A percentile compares a stretch with the other conserved stretches of the same genome.
Evolutionary conservation across 371 early-diverging fungal genomes (phyloP).

Genomic region (Mortierella sp.): DNA sequence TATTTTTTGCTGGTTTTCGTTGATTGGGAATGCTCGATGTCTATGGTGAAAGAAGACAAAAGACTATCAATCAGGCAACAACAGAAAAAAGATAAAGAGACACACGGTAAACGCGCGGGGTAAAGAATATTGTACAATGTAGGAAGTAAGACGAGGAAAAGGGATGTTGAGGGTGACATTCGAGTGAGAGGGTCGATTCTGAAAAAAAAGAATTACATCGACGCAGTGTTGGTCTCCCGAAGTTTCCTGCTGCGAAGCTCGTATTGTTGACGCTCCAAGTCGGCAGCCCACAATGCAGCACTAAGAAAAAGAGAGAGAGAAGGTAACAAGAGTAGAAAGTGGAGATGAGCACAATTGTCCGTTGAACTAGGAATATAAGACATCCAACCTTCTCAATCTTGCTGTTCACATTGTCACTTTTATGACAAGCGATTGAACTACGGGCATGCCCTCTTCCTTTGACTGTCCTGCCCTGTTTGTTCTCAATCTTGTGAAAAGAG

Average conservation of each 20-base stretch:
- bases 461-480: neutral
- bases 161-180: neutral
- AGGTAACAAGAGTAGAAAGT: neutral
- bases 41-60: neutral
- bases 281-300: slow-evolving; percentile 56
- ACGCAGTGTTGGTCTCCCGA: slow-evolving; percentile 12
- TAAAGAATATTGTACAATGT: slow-evolving; percentile 7
- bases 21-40: neutral
- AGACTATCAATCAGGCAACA: neutral
- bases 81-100: neutral
- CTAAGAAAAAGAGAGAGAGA: slow-evolving; percentile 13
- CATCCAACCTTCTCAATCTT: neutral
- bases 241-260: slow-evolving; percentile 46
- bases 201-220: neutral
- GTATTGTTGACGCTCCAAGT: slow-evolving; percentile 48
- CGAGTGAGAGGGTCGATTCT: neutral
- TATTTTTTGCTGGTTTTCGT: neutral
- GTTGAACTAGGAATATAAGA: no score
- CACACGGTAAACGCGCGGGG: neutral
- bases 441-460: neutral
- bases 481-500: neutral
- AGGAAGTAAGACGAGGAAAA: neutral
- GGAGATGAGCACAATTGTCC: neutral
- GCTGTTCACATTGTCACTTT: slow-evolving; percentile 3
- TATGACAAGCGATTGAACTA: neutral